Base-by-base conservation (phyloP, 176 grass and related monocot genomes). In the Pontederia crassipes region DNA sequence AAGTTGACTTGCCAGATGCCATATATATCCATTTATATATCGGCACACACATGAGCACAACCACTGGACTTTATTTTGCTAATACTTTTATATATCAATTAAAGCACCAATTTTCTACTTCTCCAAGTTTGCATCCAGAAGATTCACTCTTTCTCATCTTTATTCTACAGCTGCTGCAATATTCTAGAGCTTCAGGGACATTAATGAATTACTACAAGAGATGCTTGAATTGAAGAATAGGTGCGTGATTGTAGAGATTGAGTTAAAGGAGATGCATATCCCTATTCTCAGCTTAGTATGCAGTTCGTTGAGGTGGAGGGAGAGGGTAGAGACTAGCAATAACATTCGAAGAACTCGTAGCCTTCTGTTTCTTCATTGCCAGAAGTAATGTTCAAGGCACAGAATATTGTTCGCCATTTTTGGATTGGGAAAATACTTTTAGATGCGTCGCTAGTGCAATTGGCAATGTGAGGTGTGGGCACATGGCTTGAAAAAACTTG, bases 171-270 rank as follows among this genome's bases (percentile, higher is more conserved):
- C 75, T 98, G 88, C 73, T 46, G 76, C 84, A 53, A 67, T 85
- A 53, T 92, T 88, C 64, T 84, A 98, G 53, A 92, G 84, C 82
- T 98, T 92, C 59, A 82, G 84, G 74, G 87, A 98, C 64, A 98
- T 88, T 46, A 98, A 98, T 69, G 93, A 98, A 82, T 64, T 98
- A 56, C 92, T 98, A 80, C 88, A 89, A 75, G 84, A 92, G 60
- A 89, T 86, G 27, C 76, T 98, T 10, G 87, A 98, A 55, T 28
- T 88, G 74, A 98, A 81, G 81, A 88, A 73, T 78, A 88, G 68
- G 18, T 64, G 92, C 9, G 76, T 72, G 40, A 66, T 74, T 11
- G 81, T 83, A 9, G 87, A 98, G 70, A 78, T 17, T 10, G 93
- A 86, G 73, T 63, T 92, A 24, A 82, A 81, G 48, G 93, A 98